Evolutionary conservation across 2,329 filamentous ascomycete species (phyloP).

Genomic region (Polytolypa hystricis): DNA sequence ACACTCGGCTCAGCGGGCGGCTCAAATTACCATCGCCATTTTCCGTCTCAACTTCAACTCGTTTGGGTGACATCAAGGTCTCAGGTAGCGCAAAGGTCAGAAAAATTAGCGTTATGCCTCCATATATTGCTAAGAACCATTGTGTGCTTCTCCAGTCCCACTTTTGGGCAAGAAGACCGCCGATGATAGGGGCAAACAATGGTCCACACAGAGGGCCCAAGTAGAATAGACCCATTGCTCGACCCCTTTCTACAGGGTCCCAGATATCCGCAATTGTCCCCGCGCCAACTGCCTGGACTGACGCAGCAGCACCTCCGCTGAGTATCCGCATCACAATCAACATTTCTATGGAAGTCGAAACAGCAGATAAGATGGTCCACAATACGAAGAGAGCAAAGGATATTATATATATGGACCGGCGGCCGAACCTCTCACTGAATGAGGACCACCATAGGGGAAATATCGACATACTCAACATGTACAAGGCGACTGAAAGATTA

Average conservation of each 20-base stretch:
- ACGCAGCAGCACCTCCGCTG: constrained; percentile 64
- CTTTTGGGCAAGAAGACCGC: constrained; percentile 56
- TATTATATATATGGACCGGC: constrained; percentile 65
- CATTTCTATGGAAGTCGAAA: constrained; percentile 61
- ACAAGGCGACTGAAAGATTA: constrained; percentile 66
- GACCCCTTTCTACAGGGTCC: constrained; percentile 59
- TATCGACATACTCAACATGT: constrained; percentile 74
- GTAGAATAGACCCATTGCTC: constrained; percentile 76
- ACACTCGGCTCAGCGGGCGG: constrained; percentile 38
- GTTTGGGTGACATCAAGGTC: constrained; percentile 23
- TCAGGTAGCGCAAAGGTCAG: constrained; percentile 37
- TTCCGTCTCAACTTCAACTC: constrained; percentile 17
- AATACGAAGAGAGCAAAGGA: constrained; percentile 63
- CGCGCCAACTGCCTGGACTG: constrained; percentile 71
- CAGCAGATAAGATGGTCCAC: constrained; percentile 58
- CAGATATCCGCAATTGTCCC: constrained; percentile 76
- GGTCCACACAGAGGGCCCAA: constrained; percentile 67
- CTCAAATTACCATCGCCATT: constrained; percentile 1
- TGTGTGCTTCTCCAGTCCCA: constrained; percentile 67
- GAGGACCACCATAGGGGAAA: constrained; percentile 82
- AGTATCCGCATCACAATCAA: constrained; percentile 66
- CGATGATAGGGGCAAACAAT: constrained; percentile 63
- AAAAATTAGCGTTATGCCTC: constrained; percentile 35
- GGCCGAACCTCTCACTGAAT: constrained; percentile 60
- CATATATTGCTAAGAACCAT: constrained; percentile 67